Conservation (phyloP, 2,329 filamentous ascomycete genomes). For the Aspergillus fischeri region DNA sequence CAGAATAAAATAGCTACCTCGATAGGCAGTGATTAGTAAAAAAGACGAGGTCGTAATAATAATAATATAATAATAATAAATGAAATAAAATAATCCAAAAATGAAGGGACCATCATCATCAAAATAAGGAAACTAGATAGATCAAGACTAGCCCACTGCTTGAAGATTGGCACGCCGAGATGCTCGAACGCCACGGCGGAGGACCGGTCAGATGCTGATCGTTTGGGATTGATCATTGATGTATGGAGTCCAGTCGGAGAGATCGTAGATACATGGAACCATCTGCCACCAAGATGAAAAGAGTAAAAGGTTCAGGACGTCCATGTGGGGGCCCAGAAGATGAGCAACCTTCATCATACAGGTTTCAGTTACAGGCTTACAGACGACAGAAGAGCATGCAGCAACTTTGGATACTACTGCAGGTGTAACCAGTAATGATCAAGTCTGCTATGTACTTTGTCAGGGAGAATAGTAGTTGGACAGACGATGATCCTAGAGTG, state of each 20-base stretch:
- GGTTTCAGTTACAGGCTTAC: background rate
- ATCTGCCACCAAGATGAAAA: background rate
- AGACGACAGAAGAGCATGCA: background rate
- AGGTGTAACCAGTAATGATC: background rate
- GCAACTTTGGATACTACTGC: background rate
- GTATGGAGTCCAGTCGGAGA: background rate
- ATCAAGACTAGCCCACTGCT: background rate
- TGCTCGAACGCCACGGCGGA: conserved; percentile 10
- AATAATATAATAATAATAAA: conserved; percentile 3
- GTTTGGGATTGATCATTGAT: background rate
- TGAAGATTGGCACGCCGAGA: conserved; percentile 13
- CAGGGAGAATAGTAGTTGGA: background rate
- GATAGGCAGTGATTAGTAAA: background rate
- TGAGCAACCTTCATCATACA: background rate
- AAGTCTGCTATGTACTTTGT: background rate
- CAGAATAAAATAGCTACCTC: background rate
- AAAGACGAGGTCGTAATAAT: conserved; percentile 1
- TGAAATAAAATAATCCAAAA: conserved; percentile 1
- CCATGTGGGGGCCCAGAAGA: background rate
- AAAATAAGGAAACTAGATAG: conserved; percentile 1
- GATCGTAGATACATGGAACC: background rate
- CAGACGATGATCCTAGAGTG: background rate
- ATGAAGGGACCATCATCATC: background rate
- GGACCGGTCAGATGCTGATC: conserved; percentile 17
- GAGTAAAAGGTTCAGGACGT: background rate